Evolutionary conservation across 2,329 filamentous ascomycete genomes (phyloP), one percentile per base, ranked within the genome.

Genomic region (Sporothrix protearum): DNA sequence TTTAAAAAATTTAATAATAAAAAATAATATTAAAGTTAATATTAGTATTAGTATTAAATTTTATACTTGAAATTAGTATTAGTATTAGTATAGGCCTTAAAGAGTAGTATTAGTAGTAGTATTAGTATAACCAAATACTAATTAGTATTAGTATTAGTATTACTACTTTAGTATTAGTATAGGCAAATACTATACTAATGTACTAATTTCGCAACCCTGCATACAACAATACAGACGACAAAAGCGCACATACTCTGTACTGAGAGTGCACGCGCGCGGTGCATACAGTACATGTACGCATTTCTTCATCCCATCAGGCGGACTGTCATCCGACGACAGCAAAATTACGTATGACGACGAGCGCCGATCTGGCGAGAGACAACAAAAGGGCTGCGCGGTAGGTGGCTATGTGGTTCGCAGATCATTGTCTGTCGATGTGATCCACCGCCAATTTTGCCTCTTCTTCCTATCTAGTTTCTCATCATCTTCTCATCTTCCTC

Each of bases 351-450:
- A 64, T 45, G 36, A 64, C 59, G 59, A 42, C 36, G 59, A 19
- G 10, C 45, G 22, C 22, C 59, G 36, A 42, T 36, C 22, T 64
- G 59, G 33, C 59, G n/a, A 45, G 33, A 45, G 59, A 64, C 36
- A 10, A 45, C 10, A 64, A 12, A 16, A 64, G 25, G 33, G 36
- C 42, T 66, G 63, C 25, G 42, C 16, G 25, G 42, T 7, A 8
- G 8, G 42, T 66, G 63, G 63, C 42, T 49, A 28, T 66, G 25
- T 49, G 25, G 36, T 66, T 47, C 63, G 63, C 28, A 49, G 49
- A 25, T 47, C 63, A 49, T 33, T 49, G 28, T 64, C 33, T 22
- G 45, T 33, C 63, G 19, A 66, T 47, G 22, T 16, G 63, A 66
- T 49, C 39, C 25, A 49, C 63, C 16, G 28, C 47, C 5, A 45